phyloP scores from a whole-genome alignment of 306 rosid species.

The Cicer judaicum region DNA sequence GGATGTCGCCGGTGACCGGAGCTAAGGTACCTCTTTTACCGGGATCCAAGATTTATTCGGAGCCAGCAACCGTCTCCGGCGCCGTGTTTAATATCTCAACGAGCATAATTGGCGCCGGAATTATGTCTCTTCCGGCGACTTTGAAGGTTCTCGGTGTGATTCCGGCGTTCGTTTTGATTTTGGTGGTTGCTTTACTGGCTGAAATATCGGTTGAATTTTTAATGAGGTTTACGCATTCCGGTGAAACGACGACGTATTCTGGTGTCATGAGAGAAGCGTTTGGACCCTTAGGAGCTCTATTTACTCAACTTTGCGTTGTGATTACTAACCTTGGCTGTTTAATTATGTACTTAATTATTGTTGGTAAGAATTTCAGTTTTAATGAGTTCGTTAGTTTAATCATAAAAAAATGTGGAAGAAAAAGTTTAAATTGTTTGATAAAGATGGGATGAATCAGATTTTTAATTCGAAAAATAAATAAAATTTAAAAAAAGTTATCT shows the following conservation, averaged over 20 bases:
- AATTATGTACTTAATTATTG: constrained; percentile 80
- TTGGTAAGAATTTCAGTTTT: constrained; percentile 51
- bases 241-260: constrained; percentile 65
- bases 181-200: constrained; percentile 59
- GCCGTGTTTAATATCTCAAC: constrained; percentile 91
- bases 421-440: too few relatives aligned
- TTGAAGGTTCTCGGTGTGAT: constrained; percentile 81
- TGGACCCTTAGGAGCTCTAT: constrained; percentile 64
- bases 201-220: constrained; percentile 78
- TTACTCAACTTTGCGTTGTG: constrained; percentile 71
- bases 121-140: constrained; percentile 93
- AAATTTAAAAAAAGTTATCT: neutral
- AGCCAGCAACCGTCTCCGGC: constrained; percentile 61
- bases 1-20: constrained; percentile 66
- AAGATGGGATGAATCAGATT: neutral
- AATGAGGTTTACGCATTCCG: constrained; percentile 74
- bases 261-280: constrained; percentile 91
- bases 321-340: constrained; percentile 81
- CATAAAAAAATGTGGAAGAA: neutral
- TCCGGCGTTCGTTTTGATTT: constrained; percentile 68
- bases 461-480: neutral
- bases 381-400: neutral
- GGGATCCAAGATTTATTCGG: neutral
- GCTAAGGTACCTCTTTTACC: constrained; percentile 57
- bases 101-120: constrained; percentile 92